phyloP scores from a whole-genome alignment of 306 rosid genomes.

The Malus fusca region DNA sequence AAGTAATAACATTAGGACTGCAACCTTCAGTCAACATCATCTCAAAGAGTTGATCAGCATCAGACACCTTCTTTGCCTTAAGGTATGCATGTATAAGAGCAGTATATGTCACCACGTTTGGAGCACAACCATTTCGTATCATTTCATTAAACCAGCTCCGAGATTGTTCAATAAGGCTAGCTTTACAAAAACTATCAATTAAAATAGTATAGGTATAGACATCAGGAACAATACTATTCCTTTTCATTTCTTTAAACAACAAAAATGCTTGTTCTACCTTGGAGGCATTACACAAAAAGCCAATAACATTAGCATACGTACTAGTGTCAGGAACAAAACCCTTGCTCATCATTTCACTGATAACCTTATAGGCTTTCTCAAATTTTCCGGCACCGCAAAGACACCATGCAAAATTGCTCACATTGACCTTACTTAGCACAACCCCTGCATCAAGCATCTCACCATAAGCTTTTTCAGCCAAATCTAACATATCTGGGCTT shows the following conservation, averaged over 20 bases:
- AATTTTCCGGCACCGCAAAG: constrained; percentile 69
- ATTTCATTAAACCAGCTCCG: constrained; percentile 71
- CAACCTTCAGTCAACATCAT: constrained; percentile 64
- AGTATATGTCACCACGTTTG: constrained; percentile 85
- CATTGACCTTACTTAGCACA: constrained; percentile 66
- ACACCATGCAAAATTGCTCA: constrained; percentile 60
- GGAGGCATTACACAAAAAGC: constrained; percentile 57
- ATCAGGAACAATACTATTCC: constrained; percentile 62
- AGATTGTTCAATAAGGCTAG: constrained; percentile 77
- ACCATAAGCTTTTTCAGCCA: constrained; percentile 70
- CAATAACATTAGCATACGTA: constrained; percentile 79
- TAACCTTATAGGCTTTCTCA: constrained; percentile 69
- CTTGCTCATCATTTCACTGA: constrained; percentile 74
- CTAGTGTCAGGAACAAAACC: constrained; percentile 77
- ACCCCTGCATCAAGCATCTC: constrained; percentile 69
- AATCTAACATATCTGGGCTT: constrained; percentile 37
- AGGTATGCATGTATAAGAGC: constrained; percentile 77
- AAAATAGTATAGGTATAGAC: constrained; percentile 75
- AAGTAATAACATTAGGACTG: constrained; percentile 66
- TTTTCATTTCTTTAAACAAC: constrained; percentile 73
- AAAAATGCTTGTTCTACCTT: constrained; percentile 72
- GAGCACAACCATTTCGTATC: constrained; percentile 60
- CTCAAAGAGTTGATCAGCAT: constrained; percentile 69
- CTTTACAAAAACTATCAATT: constrained; percentile 75
- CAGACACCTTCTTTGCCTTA: constrained; percentile 56